Evolutionary conservation across 305 asterid genomes (phyloP), one percentile per base, ranked within the genome.

Genomic region (Fraxinus paxiana): DNA sequence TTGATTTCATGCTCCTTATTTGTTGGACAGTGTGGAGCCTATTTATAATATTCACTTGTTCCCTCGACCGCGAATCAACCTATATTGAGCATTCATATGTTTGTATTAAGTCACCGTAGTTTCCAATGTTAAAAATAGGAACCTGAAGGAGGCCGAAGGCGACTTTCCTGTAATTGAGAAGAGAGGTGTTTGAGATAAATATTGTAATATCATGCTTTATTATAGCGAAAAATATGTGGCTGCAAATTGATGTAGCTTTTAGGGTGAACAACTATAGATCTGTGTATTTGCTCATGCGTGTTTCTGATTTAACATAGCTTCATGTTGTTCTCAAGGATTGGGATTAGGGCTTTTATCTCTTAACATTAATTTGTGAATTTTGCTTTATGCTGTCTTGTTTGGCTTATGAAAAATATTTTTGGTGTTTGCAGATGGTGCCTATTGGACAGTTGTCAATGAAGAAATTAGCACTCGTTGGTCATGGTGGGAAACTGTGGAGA

Each of bases 401-500:
- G 43, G 43, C 69, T 83, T 74, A 75, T 5, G 51, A 75, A 22
- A 20, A 65, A 4, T 65, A 12, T 81, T 43, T 71, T 35, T 72
- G 46, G 78, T 38, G 26, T 51, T 33, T 84, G 81, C 92, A 96
- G 98, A 96, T 96, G 99, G 94, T 94, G 80, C 97, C 99, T 41
- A 85, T 94, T 6, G 97, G 98, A 56, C 97, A 96, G 85, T 78
- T 96, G 83, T 88, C 98, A 2, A 92, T 90, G 97, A 96, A 94
- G 92, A 96, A 96, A 87, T 82, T 94, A 83, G 91, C 94, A 75
- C 87, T 92, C 4, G 98, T 87, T 10, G 97, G 99, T 81, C 92
- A 92, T 24, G 98, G 98, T 65, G 99, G 98, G 84, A 94, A 91
- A 80, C 89, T 96, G 7, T 96, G 99, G 99, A 92, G 98, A 90